Evolutionary conservation across 495 filamentous ascomycete species (phyloP).

Genomic region (Cryomyces minteri): DNA sequence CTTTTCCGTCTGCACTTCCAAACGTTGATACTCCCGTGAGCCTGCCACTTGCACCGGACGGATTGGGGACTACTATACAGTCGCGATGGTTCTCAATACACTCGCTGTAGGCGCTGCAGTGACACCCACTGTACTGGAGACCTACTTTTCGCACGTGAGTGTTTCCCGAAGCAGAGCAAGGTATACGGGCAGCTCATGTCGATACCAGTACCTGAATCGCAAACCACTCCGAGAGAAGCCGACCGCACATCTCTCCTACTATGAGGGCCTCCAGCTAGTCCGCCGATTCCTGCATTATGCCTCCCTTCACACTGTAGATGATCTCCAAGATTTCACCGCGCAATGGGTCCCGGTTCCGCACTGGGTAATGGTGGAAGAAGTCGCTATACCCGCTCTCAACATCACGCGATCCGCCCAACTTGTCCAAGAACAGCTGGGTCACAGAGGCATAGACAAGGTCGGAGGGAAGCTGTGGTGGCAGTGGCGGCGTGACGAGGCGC

Average conservation of each 20-base stretch:
- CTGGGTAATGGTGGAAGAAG: slow-evolving; percentile 67
- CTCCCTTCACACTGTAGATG: slow-evolving; percentile 77
- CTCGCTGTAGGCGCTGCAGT: slow-evolving; percentile 53
- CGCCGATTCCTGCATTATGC: slow-evolving; percentile 67
- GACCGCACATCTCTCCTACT: slow-evolving; percentile 75
- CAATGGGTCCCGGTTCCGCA: slow-evolving; percentile 81
- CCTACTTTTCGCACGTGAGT: slow-evolving; percentile 59
- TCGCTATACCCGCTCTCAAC: slow-evolving; percentile 44
- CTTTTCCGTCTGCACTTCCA: no score
- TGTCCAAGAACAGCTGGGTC: slow-evolving; percentile 53
- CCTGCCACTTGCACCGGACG: no score
- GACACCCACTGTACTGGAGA: slow-evolving; percentile 61
- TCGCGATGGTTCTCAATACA: slow-evolving; percentile 48
- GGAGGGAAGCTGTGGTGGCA: slow-evolving; percentile 89
- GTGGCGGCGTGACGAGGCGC: slow-evolving; percentile 50
- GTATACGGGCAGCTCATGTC: no score
- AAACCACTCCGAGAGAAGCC: slow-evolving; percentile 57
- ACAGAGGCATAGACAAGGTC: slow-evolving; percentile 48
- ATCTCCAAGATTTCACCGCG: slow-evolving; percentile 72
- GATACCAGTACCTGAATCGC: slow-evolving; percentile 56
- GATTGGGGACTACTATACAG: no score
- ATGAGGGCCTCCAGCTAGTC: slow-evolving; percentile 79
- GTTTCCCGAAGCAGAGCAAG: background rate
- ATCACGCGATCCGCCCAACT: slow-evolving; percentile 41
- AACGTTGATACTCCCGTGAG: no score